These are phyloP conservation scores for Hyaloscypha bicolor DNA, from an alignment of 495 filamentous ascomycete species.

Conservation along the genomic window DNA sequence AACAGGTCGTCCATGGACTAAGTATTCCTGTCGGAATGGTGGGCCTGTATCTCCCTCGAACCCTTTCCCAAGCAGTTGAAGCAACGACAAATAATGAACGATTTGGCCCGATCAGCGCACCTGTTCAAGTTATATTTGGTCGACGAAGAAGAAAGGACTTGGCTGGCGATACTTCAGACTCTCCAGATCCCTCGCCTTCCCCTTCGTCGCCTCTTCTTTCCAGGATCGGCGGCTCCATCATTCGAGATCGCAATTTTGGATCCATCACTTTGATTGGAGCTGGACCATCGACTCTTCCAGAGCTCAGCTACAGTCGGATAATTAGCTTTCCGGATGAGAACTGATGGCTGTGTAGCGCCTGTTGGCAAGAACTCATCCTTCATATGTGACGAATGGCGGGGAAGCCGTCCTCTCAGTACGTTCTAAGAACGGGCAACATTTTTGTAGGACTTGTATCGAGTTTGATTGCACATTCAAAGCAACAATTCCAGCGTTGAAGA, in stretches of 20 bases:
- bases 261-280: background rate
- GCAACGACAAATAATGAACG: background rate
- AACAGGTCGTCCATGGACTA: conserved; percentile 81
- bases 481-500: too few relatives aligned
- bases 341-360: background rate
- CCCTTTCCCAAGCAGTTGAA: conserved; percentile 54
- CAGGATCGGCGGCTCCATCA: background rate
- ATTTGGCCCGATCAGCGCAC: background rate
- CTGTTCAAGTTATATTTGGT: background rate
- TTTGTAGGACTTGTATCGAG: too few relatives aligned
- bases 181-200: background rate
- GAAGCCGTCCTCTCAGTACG: too few relatives aligned
- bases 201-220: background rate
- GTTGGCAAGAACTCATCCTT: background rate
- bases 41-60: conserved; percentile 75
- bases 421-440: too few relatives aligned
- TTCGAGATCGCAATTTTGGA: background rate
- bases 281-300: background rate
- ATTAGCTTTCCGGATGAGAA: background rate
- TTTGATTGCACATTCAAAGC: too few relatives aligned
- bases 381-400: too few relatives aligned
- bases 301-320: background rate
- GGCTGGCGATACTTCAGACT: background rate
- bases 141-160: background rate
- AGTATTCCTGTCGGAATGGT: conserved; percentile 82